Base-by-base conservation (phyloP, 2,329 filamentous ascomycete species). In the Xylaria sp. region DNA sequence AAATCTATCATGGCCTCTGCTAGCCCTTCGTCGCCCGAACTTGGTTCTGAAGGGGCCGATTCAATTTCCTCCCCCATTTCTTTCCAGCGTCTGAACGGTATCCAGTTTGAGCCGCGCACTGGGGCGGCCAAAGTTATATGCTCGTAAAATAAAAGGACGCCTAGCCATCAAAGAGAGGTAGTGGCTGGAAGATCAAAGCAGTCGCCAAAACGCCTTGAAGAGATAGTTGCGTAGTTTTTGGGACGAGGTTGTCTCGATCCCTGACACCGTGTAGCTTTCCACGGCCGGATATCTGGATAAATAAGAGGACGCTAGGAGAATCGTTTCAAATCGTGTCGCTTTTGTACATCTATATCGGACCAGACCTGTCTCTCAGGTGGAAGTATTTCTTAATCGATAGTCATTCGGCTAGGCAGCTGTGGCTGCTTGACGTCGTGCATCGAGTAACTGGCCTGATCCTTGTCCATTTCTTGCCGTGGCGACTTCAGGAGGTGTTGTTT, bases 401-500 rank as follows among this genome's bases (percentile, higher is more conserved):
- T 90, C 87, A 90, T 89, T 60, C 87, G 83, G 73, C 81, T 88
- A 4, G 85, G 82, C 47, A 84, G 78, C 70, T 84, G 81, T 3
- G 85, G 60, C 66, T 75, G 82, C 81, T 89, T 88, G 74, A 88
- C 84, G 66, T 89, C 87, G 73, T 85, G 84, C 77, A 88, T 87
- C 51, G 87, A 87, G 77, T 87, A 79, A 57, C 75, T 85, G 37
- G 81, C 79, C 66, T 88, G 86, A 32, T 84, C 82, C 80, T 87
- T 88, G 79, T 89, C 87, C 57, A 86, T 82, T 51, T 83, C 79
- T 57, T 80, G 79, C 60, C 78, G 79, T 48, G 79, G 78, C 6
- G 77, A 84, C 77, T 85, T 87, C 74, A 90, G 86, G 67, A 99
- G 88, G 79, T 98, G 94, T 10, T 90, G 90, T 84, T 97, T 98